Evolutionary conservation across 2,329 filamentous ascomycete species (phyloP).

Genomic region (Fusarium sp.): DNA sequence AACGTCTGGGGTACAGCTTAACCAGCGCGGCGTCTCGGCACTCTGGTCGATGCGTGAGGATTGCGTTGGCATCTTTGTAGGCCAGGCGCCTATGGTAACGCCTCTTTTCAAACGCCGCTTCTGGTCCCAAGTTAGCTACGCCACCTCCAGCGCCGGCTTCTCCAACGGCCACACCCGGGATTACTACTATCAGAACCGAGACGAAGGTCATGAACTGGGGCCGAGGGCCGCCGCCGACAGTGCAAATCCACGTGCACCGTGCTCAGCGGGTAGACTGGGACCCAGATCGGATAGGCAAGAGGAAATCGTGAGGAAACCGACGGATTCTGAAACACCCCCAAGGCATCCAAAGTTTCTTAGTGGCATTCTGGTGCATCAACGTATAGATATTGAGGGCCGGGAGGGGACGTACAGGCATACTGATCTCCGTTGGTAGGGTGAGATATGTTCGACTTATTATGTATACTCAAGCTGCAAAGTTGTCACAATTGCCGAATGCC

Average conservation of each 20-base stretch:
- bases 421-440: neutral
- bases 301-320: slow-evolving; percentile 7
- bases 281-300: slow-evolving; percentile 24
- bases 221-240: neutral
- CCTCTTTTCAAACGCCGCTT: slow-evolving; percentile 45
- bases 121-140: slow-evolving; percentile 28
- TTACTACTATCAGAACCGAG: neutral
- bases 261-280: slow-evolving; percentile 7
- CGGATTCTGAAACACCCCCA: neutral
- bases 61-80: slow-evolving; percentile 52
- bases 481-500: neutral
- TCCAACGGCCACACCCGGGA: neutral
- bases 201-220: slow-evolving; percentile 13
- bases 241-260: neutral
- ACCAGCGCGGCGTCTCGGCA: slow-evolving; percentile 40
- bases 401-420: slow-evolving; percentile 3
- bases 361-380: slow-evolving; percentile 16
- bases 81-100: slow-evolving; percentile 51
- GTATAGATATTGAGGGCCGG: slow-evolving; percentile 12
- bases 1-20: slow-evolving; percentile 10
- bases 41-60: slow-evolving; percentile 55
- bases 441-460: neutral
- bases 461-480: neutral
- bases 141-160: neutral
- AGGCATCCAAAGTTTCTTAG: neutral